These are phyloP conservation scores for Lentinus tigrinus DNA, from an alignment of 768 basidiomycete species.

Conservation along the genomic window DNA sequence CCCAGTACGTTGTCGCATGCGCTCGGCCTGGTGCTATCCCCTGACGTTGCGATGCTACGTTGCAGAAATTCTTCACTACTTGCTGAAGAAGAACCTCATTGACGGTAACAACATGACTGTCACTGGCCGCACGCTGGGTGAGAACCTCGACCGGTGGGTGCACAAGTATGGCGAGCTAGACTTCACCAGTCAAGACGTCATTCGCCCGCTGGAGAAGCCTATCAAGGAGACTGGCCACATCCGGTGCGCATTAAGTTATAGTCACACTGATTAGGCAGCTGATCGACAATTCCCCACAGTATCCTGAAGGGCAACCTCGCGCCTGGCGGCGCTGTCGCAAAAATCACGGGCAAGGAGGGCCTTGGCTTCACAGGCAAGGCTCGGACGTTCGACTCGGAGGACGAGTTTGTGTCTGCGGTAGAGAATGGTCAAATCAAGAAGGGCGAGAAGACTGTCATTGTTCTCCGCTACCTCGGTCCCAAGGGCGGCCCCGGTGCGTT, in stretches of 20 bases:
- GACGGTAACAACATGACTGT: slow-evolving; percentile 91
- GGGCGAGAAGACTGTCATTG: slow-evolving; percentile 95
- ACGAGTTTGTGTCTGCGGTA: slow-evolving; percentile 83
- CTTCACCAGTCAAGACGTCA: slow-evolving; percentile 70
- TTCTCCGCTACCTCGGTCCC: slow-evolving; percentile 94
- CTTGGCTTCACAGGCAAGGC: slow-evolving; percentile 88
- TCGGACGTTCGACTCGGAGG: slow-evolving; percentile 88
- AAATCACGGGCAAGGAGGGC: slow-evolving; percentile 96
- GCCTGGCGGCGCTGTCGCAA: slow-evolving; percentile 93
- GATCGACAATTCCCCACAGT: slow-evolving; percentile 38
- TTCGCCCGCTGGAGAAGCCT: slow-evolving; percentile 82
- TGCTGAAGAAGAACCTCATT: slow-evolving; percentile 84
- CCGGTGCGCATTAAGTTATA: slow-evolving; percentile 47
- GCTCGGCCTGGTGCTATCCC: neutral
- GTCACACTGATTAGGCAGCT: neutral
- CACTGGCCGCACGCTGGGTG: slow-evolving; percentile 85
- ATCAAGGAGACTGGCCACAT: slow-evolving; percentile 91
- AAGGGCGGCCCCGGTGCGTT: slow-evolving; percentile 89
- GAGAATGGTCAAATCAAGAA: slow-evolving; percentile 86
- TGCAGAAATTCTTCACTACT: slow-evolving; percentile 79
- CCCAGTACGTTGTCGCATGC: slow-evolving; percentile 73
- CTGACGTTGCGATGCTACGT: neutral
- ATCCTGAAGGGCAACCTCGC: slow-evolving; percentile 92
- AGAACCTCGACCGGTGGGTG: slow-evolving; percentile 90
- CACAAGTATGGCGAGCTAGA: slow-evolving; percentile 78